phyloP scores from a whole-genome alignment of 2,329 filamentous ascomycete species.

The Xylaria sp. region DNA sequence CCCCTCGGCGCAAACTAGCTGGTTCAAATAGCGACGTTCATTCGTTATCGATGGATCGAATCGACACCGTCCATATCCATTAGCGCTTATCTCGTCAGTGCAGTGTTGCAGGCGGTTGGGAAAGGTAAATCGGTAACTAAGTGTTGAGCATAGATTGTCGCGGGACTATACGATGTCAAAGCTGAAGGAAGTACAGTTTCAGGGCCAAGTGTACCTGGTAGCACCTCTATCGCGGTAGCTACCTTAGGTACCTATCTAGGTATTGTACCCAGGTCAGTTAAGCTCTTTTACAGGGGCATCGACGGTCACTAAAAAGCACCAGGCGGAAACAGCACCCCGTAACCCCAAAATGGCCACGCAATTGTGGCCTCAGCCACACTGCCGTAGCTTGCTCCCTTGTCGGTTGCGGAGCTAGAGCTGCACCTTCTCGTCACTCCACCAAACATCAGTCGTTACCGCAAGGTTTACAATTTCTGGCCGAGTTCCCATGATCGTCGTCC shows the following conservation, averaged over 20 bases:
- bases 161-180: neutral
- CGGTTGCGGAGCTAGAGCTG: slow-evolving; percentile 13
- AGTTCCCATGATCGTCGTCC: slow-evolving; percentile 24
- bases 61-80: slow-evolving; percentile 14
- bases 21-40: neutral
- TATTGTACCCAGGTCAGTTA: no score
- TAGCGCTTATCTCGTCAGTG: neutral
- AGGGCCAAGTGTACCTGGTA: no score
- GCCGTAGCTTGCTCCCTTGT: slow-evolving; percentile 1
- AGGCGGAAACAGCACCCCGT: no score
- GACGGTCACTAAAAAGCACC: no score
- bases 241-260: neutral
- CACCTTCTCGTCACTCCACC: slow-evolving; percentile 30
- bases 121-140: neutral
- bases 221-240: neutral
- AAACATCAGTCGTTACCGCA: slow-evolving; percentile 17
- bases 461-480: neutral
- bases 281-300: no score
- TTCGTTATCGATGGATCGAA: slow-evolving; percentile 8
- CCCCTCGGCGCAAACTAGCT: slow-evolving; percentile 3
- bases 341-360: slow-evolving; percentile 23
- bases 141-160: neutral
- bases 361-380: slow-evolving; percentile 33
- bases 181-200: neutral
- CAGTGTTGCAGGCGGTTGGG: neutral